Percentiles rank a stretch among this genome's conserved stretches.
Evolutionary conservation across 2,329 filamentous ascomycete genomes (phyloP).

Genomic region (Xylariaceae sp.): DNA sequence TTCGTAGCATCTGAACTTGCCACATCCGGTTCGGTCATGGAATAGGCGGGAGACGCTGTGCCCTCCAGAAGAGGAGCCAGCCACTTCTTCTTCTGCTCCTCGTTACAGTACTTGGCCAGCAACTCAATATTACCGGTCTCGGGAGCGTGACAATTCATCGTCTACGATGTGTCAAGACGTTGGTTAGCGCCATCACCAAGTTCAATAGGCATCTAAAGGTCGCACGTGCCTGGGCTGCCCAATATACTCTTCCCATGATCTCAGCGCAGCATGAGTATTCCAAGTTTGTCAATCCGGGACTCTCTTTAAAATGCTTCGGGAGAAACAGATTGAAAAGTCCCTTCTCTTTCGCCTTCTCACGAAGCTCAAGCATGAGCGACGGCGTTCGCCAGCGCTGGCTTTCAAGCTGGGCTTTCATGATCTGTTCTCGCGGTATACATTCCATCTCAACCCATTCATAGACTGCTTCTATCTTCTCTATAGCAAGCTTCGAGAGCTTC

Average conservation of each 20-base stretch:
- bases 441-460: not conserved
- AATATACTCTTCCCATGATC: conserved; percentile 2
- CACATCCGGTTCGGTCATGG: not conserved
- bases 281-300: not conserved
- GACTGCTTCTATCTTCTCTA: conserved; percentile 1
- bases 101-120: conserved; percentile 1
- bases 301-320: conserved; percentile 3
- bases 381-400: not conserved
- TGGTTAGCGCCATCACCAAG: not conserved
- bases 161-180: not conserved
- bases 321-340: not conserved
- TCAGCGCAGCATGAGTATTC: conserved; percentile 2
- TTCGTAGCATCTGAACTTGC: not conserved
- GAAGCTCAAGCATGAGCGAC: not conserved
- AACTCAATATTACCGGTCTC: conserved; percentile 1
- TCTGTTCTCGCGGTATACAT: not conserved
- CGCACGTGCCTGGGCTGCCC: not conserved
- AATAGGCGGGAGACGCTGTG: not conserved
- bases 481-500: not conserved
- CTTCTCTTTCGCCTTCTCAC: conserved; percentile 1
- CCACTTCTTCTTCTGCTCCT: conserved; percentile 1
- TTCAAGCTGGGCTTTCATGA: conserved; percentile 1
- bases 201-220: not conserved
- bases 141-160: conserved; percentile 1
- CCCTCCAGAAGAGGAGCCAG: not conserved